Conservation (phyloP, 2,329 filamentous ascomycete species). For the Botrytis fabae region DNA sequence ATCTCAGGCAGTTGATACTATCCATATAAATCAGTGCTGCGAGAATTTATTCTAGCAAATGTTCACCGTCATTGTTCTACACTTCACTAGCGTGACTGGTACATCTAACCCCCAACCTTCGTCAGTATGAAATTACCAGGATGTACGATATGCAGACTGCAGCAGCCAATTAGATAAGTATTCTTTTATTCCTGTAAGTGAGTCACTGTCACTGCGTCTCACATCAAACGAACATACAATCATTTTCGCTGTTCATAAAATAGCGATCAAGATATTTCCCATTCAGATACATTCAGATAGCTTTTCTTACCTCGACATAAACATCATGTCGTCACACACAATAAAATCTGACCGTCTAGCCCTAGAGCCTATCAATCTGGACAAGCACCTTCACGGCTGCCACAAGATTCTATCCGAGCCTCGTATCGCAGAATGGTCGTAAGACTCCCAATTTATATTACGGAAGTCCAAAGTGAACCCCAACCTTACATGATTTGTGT, state of each 20-base stretch:
- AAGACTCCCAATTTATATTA: not conserved
- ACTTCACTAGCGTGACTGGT: not conserved
- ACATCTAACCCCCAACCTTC: not conserved
- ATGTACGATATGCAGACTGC: not conserved
- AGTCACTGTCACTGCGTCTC: not conserved
- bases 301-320: too few species aligned
- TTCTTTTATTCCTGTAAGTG: not conserved
- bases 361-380: constrained; percentile 8
- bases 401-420: constrained; percentile 2
- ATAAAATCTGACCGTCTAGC: not conserved
- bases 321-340: not conserved
- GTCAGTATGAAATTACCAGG: not conserved
- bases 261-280: not conserved
- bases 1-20: not conserved
- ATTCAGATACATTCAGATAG: not conserved
- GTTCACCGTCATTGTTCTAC: not conserved
- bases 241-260: not conserved
- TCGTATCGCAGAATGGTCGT: constrained; percentile 9
- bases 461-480: not conserved
- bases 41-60: not conserved
- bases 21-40: not conserved
- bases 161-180: not conserved
- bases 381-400: not conserved
- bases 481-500: not conserved
- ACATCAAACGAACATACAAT: not conserved